Percentiles rank a stretch among this genome's conserved stretches.
Evolutionary conservation across 2,329 filamentous ascomycete genomes (phyloP).

Genomic region (Fusarium sp.): DNA sequence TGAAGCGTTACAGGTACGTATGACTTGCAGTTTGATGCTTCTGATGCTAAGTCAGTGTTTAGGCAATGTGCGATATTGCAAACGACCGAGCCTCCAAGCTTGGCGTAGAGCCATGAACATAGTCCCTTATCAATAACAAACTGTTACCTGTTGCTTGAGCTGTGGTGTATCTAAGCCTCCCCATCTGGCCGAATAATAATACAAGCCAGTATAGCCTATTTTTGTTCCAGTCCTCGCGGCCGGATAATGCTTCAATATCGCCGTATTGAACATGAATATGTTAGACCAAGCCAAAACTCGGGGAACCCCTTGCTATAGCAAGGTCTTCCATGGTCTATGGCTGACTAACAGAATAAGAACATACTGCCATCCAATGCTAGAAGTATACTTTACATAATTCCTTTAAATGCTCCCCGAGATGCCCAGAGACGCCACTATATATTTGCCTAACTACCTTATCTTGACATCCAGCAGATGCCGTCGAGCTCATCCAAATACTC

Average conservation of each 20-base stretch:
- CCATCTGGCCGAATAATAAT: neutral
- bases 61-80: conserved; percentile 93
- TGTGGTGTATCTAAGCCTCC: conserved; percentile 1
- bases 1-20: conserved; percentile 76
- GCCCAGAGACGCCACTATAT: neutral
- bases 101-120: conserved; percentile 6
- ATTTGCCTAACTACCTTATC: conserved; percentile 36
- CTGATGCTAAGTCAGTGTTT: conserved; percentile 18
- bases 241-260: neutral
- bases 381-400: conserved; percentile 26
- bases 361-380: conserved; percentile 13
- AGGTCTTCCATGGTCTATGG: no score
- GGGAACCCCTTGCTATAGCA: no score
- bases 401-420: conserved; percentile 1
- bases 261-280: conserved; percentile 16
- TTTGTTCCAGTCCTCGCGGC: neutral
- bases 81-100: conserved; percentile 70
- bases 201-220: neutral
- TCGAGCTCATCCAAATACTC: conserved; percentile 66
- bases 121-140: neutral
- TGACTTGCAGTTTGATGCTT: neutral
- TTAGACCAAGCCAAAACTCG: no score
- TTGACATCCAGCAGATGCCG: conserved; percentile 59
- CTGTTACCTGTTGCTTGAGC: neutral
- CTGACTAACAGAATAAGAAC: no score